Evolutionary conservation across 768 basidiomycete species (phyloP), one percentile per base, ranked within the genome.

Genomic region (Trametes cubensis): DNA sequence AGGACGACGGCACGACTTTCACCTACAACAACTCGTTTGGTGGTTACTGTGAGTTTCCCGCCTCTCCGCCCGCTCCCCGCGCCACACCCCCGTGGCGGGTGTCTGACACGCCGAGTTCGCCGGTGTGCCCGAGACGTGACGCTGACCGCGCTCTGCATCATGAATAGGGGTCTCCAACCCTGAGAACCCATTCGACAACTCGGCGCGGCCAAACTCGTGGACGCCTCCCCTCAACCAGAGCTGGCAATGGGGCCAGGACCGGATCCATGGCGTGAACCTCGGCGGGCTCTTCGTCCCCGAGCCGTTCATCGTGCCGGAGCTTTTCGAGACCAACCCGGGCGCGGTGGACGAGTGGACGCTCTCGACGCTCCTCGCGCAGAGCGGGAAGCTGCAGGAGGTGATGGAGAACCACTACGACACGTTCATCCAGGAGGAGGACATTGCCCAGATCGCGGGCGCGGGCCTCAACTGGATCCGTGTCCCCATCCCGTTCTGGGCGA

Each of bases 381-480:
- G 79, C 52, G 85, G 85, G 21, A 81, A 83, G 15, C 66, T 86
- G 8, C 74, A 60, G 20, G 55, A 63, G 48, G 51, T 55, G 23
- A 46, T 73, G 44, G 87, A 88, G 69, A 75, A 85, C 38, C 92
- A 95, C 74, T 95, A 94, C 71, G 77, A 81, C 61, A 92, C 89
- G 3, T 95, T 93, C 75, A 86, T 95, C 66, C 87, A 65, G 18
- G 71, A 72, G 59, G 58, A 68, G 55, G 71, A 72, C 57, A 64
- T 72, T 25, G 69, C 71, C 2, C 61, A 69, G 54, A 72, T 72
- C 45, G 71, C 71, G 46, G 73, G 75, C 44, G 93, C 92, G 44
- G 94, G 94, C 6, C 76, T 95, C 52, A 94, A 92, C 76, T 95
- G 88, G 81, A 75, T 95, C 46, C 83, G 92, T 4, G 74, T 95